Evolutionary conservation across 345 rosid genomes (phyloP).

Genomic region (Aquilaria malaccensis): DNA sequence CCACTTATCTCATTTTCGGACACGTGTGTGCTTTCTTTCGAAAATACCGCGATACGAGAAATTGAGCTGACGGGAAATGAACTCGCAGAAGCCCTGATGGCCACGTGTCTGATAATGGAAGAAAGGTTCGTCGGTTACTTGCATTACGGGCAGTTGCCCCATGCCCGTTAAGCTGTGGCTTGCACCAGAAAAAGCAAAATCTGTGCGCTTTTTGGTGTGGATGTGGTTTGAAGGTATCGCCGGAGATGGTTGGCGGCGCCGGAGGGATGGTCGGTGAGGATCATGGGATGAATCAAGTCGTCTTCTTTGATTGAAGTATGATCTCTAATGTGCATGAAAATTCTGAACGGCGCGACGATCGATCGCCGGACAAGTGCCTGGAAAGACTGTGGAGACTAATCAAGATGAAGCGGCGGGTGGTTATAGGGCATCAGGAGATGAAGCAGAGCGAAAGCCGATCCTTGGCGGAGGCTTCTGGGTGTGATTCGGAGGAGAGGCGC

Average conservation of each 20-base stretch:
- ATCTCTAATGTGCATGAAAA: constrained; percentile 19
- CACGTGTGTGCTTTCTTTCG: constrained; percentile 19
- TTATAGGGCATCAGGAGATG: background rate
- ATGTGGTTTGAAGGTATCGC: background rate
- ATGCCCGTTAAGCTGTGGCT: constrained; percentile 14
- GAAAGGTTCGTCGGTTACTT: constrained; percentile 8
- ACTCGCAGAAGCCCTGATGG: background rate
- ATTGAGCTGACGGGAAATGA: background rate
- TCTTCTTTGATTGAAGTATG: constrained; percentile 1
- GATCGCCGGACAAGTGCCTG: constrained; percentile 22
- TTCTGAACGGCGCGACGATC: constrained; percentile 15
- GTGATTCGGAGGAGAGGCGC: constrained; percentile 19
- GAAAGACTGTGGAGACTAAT: constrained; percentile 42
- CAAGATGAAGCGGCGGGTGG: constrained; percentile 27
- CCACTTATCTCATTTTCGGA: constrained; percentile 3
- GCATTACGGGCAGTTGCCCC: constrained; percentile 15
- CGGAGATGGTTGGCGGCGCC: background rate
- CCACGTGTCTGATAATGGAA: constrained; percentile 26
- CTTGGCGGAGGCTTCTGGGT: constrained; percentile 6
- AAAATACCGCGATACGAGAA: constrained; percentile 13
- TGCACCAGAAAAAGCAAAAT: constrained; percentile 13
- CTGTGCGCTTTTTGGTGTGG: background rate
- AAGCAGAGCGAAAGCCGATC: background rate
- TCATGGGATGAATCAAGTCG: background rate
- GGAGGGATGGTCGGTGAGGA: background rate